phyloP scores from a whole-genome alignment of 2,329 filamentous ascomycete genomes.

The Ceratocystis cacaofunesta region DNA sequence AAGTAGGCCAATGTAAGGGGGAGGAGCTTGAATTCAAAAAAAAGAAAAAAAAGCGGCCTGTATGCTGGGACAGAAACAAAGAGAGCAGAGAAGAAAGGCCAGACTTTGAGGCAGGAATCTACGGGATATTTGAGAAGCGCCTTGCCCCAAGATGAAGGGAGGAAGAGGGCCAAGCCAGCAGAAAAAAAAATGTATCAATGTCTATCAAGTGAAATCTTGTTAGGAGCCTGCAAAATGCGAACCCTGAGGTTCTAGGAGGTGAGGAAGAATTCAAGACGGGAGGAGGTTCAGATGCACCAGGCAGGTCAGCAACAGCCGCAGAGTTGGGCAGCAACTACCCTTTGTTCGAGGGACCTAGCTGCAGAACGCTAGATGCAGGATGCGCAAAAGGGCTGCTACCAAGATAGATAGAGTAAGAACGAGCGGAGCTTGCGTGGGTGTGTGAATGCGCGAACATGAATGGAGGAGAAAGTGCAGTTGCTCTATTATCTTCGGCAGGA shows the following conservation, averaged over 20 bases:
- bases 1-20: neutral
- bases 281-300: neutral
- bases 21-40: neutral
- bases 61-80: constrained; percentile 3
- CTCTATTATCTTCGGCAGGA: neutral
- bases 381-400: constrained; percentile 11
- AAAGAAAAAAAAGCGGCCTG: neutral
- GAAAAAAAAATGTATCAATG: neutral
- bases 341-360: constrained; percentile 12
- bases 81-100: neutral
- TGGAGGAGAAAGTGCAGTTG: neutral
- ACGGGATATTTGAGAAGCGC: constrained; percentile 3
- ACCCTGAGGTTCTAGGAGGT: neutral
- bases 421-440: neutral
- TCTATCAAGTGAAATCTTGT: neutral
- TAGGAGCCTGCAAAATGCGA: neutral
- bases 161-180: neutral
- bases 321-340: constrained; percentile 16
- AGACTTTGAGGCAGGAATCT: neutral
- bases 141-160: neutral
- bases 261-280: neutral
- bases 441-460: neutral
- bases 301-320: constrained; percentile 1
- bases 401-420: constrained; percentile 5
- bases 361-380: constrained; percentile 16